Evolutionary conservation across 352 stramenopile species (phyloP), one percentile per base, ranked within the genome.

Genomic region (Phytopythium montanum): DNA sequence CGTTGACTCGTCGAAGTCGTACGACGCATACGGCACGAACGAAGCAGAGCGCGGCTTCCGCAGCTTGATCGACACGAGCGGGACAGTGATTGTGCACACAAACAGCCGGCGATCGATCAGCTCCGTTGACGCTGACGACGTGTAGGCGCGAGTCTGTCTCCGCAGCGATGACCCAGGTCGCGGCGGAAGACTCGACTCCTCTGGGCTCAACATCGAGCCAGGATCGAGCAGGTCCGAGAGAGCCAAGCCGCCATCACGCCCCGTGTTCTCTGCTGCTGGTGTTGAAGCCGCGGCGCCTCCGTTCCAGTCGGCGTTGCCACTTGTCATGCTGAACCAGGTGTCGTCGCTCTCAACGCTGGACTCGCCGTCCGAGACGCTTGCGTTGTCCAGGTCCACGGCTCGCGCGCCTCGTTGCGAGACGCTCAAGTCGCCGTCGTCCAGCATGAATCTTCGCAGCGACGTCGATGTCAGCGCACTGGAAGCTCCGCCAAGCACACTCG

Each of bases 271-370:
- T 13, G 28, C 28, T 3, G 21, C 28, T 3, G 21, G 6, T 4
- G 25, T 12, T 6, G 36, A 1, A 12, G 25, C 10, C 16, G 3
- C 38, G 25, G 23, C 16, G 19, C 23, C 53, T 26, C 55, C 65
- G 46, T 57, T 75, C 55, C 66, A 54, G 52, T 90, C 81, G 26
- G 81, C 55, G 31, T 81, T 89, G 18, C 77, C 81, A 48, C 79
- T 92, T 16, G 83, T 76, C 51, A 96, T 90, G 44, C 87, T 96
- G 62, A 96, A 96, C 87, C 87, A 96, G 0, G 87, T 94, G 49
- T 96, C 87, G 56, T 96, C 87, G 73, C 87, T 96, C 33, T 80
- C 79, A 45, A 84, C 80, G 59, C 84, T 90, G 23, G 85, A 92
- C 28, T 83, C 70, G 53, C 64, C 70, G 39, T 90, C 85, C 0